phyloP scores from a whole-genome alignment of 306 rosid species.

The Malus sieversii region DNA sequence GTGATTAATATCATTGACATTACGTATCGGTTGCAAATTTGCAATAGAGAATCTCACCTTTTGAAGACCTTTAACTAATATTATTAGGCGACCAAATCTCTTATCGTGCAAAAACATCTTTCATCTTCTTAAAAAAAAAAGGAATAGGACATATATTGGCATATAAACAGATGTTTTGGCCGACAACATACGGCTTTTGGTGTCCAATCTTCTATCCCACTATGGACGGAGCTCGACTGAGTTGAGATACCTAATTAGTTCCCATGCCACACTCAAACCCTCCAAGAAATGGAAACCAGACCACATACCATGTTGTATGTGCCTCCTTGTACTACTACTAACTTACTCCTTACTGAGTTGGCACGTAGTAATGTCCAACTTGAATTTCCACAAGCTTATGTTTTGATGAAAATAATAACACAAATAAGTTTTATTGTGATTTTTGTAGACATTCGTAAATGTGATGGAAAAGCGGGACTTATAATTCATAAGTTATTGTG shows the following conservation, averaged over 20 bases:
- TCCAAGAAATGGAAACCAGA: neutral
- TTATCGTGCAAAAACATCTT: neutral
- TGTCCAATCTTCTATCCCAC: conserved; percentile 21
- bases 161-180: conserved; percentile 13
- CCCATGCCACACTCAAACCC: neutral
- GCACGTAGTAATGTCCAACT: neutral
- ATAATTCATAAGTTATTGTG: no score
- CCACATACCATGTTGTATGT: neutral
- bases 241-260: conserved; percentile 12
- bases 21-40: no score
- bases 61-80: no score
- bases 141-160: neutral
- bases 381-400: no score
- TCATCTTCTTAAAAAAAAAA: neutral
- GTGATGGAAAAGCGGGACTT: no score
- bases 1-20: no score
- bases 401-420: no score
- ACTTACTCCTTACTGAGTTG: neutral
- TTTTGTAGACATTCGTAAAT: no score
- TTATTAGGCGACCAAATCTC: neutral
- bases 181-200: conserved; percentile 13
- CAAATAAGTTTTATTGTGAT: no score
- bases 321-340: neutral
- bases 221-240: conserved; percentile 15
- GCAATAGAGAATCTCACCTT: no score